Base-by-base conservation (phyloP, 2,329 filamentous ascomycete genomes). In the Claviceps purpurea region DNA sequence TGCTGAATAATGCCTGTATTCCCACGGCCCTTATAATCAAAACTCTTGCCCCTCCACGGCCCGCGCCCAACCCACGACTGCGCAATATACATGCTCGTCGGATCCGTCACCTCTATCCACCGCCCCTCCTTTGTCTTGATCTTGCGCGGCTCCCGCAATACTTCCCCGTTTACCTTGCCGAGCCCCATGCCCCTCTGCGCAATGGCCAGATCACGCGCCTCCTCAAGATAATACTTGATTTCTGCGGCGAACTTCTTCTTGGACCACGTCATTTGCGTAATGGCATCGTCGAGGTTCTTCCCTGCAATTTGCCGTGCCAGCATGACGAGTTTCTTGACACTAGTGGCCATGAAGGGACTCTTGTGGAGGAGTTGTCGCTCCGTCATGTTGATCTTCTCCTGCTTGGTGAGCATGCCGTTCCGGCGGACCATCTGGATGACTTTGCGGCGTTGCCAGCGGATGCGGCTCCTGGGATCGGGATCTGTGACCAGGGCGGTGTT, bases 211-310 rank as follows among this genome's bases (percentile, higher is more conserved):
- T 95, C 87, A 53, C 85, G 80, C 1, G 91, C 90, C 61, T 87
- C 78, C 63, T 93, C 81, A 18, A 98, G 73, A 63, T 93, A 87
- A 63, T 81, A 83, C 59, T 79, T 73, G 30, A 97, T 81, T 62
- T 95, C 89, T 58, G 79, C 74, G 6, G 91, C 87, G 57, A 85
- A 86, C 73, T 89, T 91, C 79, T 98, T 98, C 74, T 89, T 88
- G 67, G 85, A 91, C 73, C 91, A 97, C 52, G 84, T 81, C 88
- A 98, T 95, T 75, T 98, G 93, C 51, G 87, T 71, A 58, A 97
- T 87, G 14, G 93, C 93, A 39, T 98, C 90, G 53, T 94, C 89
- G 55, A 98, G 75, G n/a, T 84, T 84, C 78, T 96, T 97, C 58
- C 93, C 93, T 2, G 82, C 78, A 63, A 98, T 93, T 71, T 97